A percentile compares a stretch with the other conserved stretches of the same genome.
Conservation (phyloP, 352 stramenopile genomes). For the Hyaloperonospora arabidopsidis region DNA sequence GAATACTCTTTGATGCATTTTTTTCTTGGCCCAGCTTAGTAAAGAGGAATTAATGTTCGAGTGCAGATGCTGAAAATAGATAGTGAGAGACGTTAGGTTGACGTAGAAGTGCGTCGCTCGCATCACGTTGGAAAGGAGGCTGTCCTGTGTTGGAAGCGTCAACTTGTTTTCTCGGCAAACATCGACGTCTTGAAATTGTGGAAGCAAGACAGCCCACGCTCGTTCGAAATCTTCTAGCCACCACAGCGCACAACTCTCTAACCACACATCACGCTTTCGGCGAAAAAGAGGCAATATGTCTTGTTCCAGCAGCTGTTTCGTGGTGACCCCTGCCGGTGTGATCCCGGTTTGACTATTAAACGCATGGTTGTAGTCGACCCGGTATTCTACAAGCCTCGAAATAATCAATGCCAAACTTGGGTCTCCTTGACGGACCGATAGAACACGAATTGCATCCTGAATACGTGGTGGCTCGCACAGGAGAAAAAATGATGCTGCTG, state of each 20-base stretch:
- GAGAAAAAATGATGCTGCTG: conserved; percentile 89
- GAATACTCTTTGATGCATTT: conserved; percentile 29
- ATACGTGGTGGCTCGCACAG: conserved; percentile 88
- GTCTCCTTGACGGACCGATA: conserved; percentile 83
- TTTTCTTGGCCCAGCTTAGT: conserved; percentile 55
- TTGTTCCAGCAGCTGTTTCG: conserved; percentile 51
- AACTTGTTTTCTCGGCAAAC: conserved; percentile 17
- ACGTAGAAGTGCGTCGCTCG: conserved; percentile 64
- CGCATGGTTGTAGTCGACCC: conserved; percentile 39
- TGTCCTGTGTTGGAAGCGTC: conserved; percentile 11
- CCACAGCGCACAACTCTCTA: conserved; percentile 75
- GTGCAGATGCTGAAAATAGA: conserved; percentile 81
- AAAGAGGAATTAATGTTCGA: conserved; percentile 56
- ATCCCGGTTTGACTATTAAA: conserved; percentile 59
- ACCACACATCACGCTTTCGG: conserved; percentile 49
- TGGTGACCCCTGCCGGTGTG: conserved; percentile 41
- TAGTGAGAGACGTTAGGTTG: conserved; percentile 75
- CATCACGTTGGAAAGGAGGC: conserved; percentile 35
- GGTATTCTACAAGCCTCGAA: conserved; percentile 81
- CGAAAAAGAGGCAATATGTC: conserved; percentile 66
- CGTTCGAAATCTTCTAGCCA: conserved; percentile 85
- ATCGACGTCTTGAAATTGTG: conserved; percentile 60
- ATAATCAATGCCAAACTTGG: conserved; percentile 86
- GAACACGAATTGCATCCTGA: conserved; percentile 87
- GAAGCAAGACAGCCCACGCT: conserved; percentile 54